Evolutionary conservation across 257 asterid genomes (phyloP).

Genomic region (Nicotiana benthamiana): DNA sequence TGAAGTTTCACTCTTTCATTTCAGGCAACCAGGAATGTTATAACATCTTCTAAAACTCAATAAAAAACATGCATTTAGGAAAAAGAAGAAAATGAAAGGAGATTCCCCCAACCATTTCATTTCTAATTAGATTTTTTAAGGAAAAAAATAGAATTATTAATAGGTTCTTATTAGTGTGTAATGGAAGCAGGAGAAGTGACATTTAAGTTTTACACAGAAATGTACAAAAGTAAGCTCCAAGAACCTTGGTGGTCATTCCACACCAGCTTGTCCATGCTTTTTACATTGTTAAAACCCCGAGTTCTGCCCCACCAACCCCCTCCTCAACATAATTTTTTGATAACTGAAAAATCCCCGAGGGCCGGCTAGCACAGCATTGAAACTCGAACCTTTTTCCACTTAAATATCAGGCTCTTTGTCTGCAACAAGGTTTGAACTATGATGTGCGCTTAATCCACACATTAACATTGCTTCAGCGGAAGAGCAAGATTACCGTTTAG

Average conservation of each 20-base stretch:
- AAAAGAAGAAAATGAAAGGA: background rate
- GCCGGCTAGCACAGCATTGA: background rate
- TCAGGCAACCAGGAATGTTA: too few relatives aligned
- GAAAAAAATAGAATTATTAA: background rate
- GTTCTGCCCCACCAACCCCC: background rate
- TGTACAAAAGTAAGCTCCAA: background rate
- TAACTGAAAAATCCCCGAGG: background rate
- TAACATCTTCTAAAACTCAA: background rate
- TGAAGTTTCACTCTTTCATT: too few relatives aligned
- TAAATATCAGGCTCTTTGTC: background rate
- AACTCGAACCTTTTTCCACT: too few relatives aligned
- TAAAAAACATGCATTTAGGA: background rate
- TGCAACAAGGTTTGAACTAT: background rate
- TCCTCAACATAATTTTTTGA: background rate
- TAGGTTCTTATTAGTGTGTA: background rate
- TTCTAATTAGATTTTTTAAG: background rate
- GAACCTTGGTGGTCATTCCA: background rate
- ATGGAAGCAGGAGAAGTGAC: background rate
- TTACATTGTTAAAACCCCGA: background rate
- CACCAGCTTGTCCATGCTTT: background rate
- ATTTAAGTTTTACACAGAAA: background rate
- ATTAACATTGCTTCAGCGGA: slow-evolving; percentile 19
- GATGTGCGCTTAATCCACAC: background rate
- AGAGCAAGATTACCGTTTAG: slow-evolving; percentile 15
- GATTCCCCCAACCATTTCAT: background rate